Base-by-base conservation (phyloP, 2,329 filamentous ascomycete species). In the Beauveria scarabaeidicola region DNA sequence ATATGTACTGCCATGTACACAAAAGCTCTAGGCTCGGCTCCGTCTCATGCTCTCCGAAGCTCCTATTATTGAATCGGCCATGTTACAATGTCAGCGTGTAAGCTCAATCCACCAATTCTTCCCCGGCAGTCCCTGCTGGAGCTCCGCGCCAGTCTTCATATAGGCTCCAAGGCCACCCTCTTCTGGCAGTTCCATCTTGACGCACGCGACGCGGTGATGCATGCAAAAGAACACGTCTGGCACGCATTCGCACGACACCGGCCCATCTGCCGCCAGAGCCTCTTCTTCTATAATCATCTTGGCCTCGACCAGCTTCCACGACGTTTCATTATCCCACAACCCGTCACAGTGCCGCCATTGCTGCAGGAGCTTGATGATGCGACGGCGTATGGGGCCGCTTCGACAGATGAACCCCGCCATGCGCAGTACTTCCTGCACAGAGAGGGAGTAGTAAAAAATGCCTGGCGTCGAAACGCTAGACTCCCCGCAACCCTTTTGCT, bases 391-490 rank as follows among this genome's bases (percentile, higher is more conserved):
- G 13, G 40, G 5, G 9, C 57, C 57, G 10, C 44, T 47, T 32
- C 57, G 57, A 13, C 57, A 59, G 29, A 59, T 46, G 29, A 59
- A 59, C 8, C 57, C 57, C 6, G 57, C 53, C 27, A 59, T 11
- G 17, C 57, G 57, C 48, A 59, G 9, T 2, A 59, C 32, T 13
- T 59, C 47, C 13, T 50, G 50, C 11, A 59, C 57, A 21, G 57
- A 59, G 10, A 52, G 48, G 7, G 57, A 59, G 9, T 53, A 59
- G 19, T 36, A 46, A 17, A 59, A 59, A 2, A 52, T 29, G 3
- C 48, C 40, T 5, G 19, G 19, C 3, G 11, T 5, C 10, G 29
- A 38, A 2, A 19, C 1, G 5, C 13, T 21, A 10, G 15, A 3
- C 11, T 52, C 11, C 9, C 8, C 48, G 5, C 23, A 6, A 4